Percentiles rank a stretch among this genome's conserved stretches.
Evolutionary conservation across 129 eudicot genomes (phyloP).

Genomic region (carrot (Daucus carota)): DH1_v3.0 NC_030381.2:45153001-45153500

Average conservation of each 20-base stretch:
- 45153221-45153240: neutral
- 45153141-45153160: neutral
- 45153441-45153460: slow-evolving; percentile 92
- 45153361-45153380: slow-evolving; percentile 48
- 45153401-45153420: slow-evolving; percentile 92
- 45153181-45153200: neutral
- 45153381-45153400: slow-evolving; percentile 92
- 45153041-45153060: neutral
- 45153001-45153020: neutral
- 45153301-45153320: neutral
- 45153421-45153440: slow-evolving; percentile 96
- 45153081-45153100: neutral
- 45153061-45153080: neutral
- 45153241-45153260: neutral
- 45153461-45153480: slow-evolving; percentile 94
- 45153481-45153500: slow-evolving; percentile 78
- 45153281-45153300: neutral
- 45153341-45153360: neutral
- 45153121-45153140: neutral
- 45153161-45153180: neutral
- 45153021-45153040: neutral
- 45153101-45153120: neutral
- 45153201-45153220: neutral
- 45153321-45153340: neutral
- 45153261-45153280: neutral